Conservation (phyloP, 257 asterid species). For the Solanum virginianum region DNA sequence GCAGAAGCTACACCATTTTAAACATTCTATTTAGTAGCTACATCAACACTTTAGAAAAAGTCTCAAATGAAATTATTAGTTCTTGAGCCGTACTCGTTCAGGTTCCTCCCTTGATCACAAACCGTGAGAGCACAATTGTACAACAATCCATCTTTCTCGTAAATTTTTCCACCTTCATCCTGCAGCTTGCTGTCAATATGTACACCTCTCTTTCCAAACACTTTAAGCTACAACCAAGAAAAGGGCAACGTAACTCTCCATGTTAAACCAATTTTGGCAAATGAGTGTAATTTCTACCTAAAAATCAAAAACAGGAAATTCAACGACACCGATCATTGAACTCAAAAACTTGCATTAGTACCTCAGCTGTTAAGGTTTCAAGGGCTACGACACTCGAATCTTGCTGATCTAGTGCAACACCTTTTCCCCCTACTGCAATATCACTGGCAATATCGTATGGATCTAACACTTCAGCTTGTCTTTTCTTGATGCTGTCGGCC, state of each 20-base stretch:
- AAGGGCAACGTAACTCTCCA: neutral
- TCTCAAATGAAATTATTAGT: neutral
- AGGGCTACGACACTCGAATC: constrained; percentile 54
- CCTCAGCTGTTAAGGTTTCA: constrained; percentile 56
- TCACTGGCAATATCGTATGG: constrained; percentile 55
- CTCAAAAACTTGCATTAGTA: neutral
- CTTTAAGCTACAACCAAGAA: constrained; percentile 38
- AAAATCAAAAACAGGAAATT: too few species aligned
- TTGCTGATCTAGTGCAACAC: constrained; percentile 50
- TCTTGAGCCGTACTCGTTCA: constrained; percentile 42
- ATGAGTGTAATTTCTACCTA: neutral
- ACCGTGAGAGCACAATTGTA: constrained; percentile 63
- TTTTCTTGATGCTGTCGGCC: constrained; percentile 48
- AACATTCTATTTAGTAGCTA: neutral
- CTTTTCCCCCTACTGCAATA: constrained; percentile 43
- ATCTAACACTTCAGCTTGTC: constrained; percentile 35
- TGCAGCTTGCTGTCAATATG: constrained; percentile 71
- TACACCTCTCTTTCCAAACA: constrained; percentile 79
- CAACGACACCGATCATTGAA: neutral
- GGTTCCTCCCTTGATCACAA: constrained; percentile 29
- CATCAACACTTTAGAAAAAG: neutral
- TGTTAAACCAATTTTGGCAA: neutral
- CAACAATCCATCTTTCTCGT: constrained; percentile 58
- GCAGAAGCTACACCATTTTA: constrained; percentile 28
- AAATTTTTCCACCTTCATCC: constrained; percentile 53